These are phyloP conservation scores for Trapa incisa DNA, from an alignment of 345 rosid genomes.

Conservation along the genomic window DNA sequence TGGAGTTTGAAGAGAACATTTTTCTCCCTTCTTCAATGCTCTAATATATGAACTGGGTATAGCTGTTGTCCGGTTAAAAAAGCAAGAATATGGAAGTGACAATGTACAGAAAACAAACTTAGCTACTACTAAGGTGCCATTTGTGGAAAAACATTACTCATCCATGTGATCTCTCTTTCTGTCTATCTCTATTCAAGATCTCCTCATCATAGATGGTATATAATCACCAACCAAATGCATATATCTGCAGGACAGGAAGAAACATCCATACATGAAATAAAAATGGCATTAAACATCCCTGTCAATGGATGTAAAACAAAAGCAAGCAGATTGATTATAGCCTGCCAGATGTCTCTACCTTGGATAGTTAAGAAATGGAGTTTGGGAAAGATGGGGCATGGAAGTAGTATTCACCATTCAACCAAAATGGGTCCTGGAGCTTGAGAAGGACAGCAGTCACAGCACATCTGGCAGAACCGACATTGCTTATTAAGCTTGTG, in stretches of 20 bases:
- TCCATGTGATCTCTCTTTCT: background rate
- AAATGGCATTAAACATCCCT: background rate
- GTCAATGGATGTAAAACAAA: background rate
- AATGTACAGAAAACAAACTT: background rate
- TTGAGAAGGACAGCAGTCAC: background rate
- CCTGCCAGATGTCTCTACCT: background rate
- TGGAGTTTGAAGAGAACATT: conserved; percentile 32
- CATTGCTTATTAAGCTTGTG: background rate
- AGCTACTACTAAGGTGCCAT: background rate
- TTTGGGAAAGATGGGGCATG: background rate
- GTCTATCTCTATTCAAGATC: background rate
- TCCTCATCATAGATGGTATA: background rate
- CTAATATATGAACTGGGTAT: background rate
- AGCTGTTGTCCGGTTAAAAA: background rate
- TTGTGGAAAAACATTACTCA: background rate
- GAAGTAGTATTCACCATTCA: background rate
- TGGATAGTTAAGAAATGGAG: background rate
- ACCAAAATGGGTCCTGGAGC: background rate
- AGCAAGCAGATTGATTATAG: background rate
- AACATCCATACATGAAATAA: background rate
- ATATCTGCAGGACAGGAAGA: background rate
- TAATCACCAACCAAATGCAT: too few species aligned
- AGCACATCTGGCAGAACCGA: background rate
- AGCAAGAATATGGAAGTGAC: background rate
- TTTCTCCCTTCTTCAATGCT: conserved; percentile 1